These are phyloP conservation scores for Petasospora fabianii DNA, from an alignment of 1,139 yeast species.

Conservation along the genomic window DNA sequence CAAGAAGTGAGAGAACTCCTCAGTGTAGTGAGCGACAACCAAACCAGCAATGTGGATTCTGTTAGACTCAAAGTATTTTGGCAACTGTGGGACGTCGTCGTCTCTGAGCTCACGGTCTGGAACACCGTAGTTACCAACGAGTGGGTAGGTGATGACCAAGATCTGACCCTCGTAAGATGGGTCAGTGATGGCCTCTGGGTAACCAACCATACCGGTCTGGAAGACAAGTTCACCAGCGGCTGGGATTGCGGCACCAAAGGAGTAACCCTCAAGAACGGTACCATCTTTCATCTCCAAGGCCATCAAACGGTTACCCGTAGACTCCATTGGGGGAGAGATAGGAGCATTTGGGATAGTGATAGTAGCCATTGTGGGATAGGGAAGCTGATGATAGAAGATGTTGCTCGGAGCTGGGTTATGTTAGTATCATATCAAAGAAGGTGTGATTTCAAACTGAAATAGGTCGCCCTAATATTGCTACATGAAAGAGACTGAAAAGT, in stretches of 20 bases:
- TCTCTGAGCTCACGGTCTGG: constrained; percentile 82
- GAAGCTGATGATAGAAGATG: constrained; percentile 4
- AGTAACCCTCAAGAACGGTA: constrained; percentile 86
- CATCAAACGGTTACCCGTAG: constrained; percentile 77
- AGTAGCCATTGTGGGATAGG: constrained; percentile 25
- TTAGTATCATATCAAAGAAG: constrained; percentile 5
- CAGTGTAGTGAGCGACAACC: constrained; percentile 96
- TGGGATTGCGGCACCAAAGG: constrained; percentile 86
- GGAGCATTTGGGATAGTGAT: constrained; percentile 54
- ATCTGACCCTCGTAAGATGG: constrained; percentile 99
- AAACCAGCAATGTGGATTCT: constrained; percentile 95
- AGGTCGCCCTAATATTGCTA: constrained; percentile 8
- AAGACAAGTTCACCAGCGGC: constrained; percentile 98
- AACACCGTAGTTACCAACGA: constrained; percentile 98
- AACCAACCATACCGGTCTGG: constrained; percentile 99
- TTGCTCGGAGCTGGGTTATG: constrained; percentile 11
- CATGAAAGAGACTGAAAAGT: constrained; percentile 5
- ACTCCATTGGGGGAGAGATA: constrained; percentile 83
- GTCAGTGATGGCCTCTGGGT: constrained; percentile 97
- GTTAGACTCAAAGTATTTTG: constrained; percentile 89
- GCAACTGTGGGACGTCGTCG: constrained; percentile 70
- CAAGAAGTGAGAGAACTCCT: constrained; percentile 88
- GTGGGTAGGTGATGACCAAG: constrained; percentile 91
- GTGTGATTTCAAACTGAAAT: constrained; percentile 7
- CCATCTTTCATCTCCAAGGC: constrained; percentile 94